Percentiles rank a stretch among this genome's conserved stretches.
These are phyloP conservation scores for Alternaria rosae DNA, from an alignment of 2,329 filamentous ascomycete genomes.

Conservation along the genomic window DNA sequence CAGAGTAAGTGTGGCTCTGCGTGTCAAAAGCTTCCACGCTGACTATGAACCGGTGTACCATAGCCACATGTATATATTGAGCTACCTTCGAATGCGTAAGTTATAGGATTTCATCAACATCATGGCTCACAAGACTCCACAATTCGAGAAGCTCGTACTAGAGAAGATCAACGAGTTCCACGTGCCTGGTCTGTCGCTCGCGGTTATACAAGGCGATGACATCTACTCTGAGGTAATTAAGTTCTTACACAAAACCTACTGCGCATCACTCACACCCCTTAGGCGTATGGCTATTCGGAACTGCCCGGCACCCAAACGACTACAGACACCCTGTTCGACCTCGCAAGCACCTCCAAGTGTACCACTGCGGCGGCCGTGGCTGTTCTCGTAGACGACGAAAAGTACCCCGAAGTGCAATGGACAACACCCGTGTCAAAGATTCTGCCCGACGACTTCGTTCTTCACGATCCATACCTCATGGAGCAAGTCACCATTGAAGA, in stretches of 20 bases:
- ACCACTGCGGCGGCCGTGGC: neutral
- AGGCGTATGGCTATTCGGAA: neutral
- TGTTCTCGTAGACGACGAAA: neutral
- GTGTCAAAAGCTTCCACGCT: neutral
- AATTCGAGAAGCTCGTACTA: neutral
- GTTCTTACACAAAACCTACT: neutral
- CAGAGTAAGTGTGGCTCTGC: neutral
- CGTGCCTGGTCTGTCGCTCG: neutral
- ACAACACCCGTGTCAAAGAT: neutral
- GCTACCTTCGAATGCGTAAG: neutral
- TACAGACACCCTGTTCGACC: neutral
- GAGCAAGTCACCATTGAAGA: neutral
- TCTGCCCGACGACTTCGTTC: neutral
- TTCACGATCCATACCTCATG: neutral
- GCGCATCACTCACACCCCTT: neutral
- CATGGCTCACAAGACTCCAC: neutral
- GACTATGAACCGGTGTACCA: neutral
- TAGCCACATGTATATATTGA: neutral
- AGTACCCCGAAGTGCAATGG: neutral
- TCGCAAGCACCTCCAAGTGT: neutral
- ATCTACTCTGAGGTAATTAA: neutral
- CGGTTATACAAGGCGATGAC: neutral
- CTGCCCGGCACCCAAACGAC: neutral
- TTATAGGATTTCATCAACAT: neutral
- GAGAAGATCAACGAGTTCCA: neutral